A percentile compares a stretch with the other conserved stretches of the same genome.
phyloP scores from a whole-genome alignment of 2,329 filamentous ascomycete species.

The Ascochyta rabiei region DNA sequence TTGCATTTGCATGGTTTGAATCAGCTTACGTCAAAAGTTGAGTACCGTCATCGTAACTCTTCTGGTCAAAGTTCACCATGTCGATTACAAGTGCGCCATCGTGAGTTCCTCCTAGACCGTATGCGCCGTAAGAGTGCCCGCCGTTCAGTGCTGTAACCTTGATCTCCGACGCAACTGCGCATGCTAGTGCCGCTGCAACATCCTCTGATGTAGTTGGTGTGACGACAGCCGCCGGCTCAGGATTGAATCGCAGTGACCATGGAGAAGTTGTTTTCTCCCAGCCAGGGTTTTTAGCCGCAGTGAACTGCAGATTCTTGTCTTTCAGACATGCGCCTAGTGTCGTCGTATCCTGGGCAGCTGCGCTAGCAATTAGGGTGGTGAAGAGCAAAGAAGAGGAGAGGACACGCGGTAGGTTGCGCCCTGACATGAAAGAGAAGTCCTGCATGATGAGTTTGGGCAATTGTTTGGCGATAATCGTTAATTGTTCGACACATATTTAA shows the following conservation, averaged over 20 bases:
- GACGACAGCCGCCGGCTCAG: conserved; percentile 21
- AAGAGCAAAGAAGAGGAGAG: not conserved
- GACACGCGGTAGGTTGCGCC: not conserved
- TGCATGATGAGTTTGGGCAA: not conserved
- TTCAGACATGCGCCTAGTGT: not conserved
- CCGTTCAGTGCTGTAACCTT: conserved; percentile 23
- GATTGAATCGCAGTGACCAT: conserved; percentile 22
- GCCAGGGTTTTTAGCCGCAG: not conserved
- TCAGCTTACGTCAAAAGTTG: conserved; percentile 10
- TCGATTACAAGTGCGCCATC: conserved; percentile 21
- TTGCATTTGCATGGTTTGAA: no score
- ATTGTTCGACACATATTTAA: not conserved
- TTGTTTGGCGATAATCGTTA: no score
- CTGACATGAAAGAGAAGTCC: not conserved
- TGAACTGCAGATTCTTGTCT: not conserved
- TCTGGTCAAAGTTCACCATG: conserved; percentile 20
- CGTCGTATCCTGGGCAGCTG: not conserved
- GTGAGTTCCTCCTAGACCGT: conserved; percentile 19
- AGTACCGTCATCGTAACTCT: conserved; percentile 15
- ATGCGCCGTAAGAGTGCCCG: conserved; percentile 23
- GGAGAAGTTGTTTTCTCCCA: conserved; percentile 17
- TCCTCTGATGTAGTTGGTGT: conserved; percentile 13
- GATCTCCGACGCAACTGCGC: conserved; percentile 17
- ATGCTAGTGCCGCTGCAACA: conserved; percentile 18
- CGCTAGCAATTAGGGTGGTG: not conserved